Evolutionary conservation across 108 stramenopile species (phyloP).

Genomic region (Pseudonitzschia multistriata): DNA sequence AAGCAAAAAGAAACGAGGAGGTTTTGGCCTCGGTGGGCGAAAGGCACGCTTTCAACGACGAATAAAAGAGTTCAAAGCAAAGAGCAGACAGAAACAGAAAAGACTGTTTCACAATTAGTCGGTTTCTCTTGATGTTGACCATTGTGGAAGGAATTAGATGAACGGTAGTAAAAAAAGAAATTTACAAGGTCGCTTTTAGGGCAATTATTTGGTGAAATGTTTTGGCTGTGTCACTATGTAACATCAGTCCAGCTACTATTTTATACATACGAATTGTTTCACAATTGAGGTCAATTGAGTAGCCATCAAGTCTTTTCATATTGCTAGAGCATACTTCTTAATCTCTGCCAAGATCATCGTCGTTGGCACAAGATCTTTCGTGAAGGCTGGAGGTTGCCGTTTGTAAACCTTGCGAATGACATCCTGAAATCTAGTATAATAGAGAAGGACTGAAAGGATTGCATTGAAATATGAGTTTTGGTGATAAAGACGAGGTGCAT

Average conservation of each 20-base stretch:
- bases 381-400: constrained; percentile 82
- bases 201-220: too few relatives aligned
- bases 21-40: constrained; percentile 70
- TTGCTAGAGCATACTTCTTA: constrained; percentile 88
- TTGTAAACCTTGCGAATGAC: constrained; percentile 88
- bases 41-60: constrained; percentile 57
- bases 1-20: constrained; percentile 31
- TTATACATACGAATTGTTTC: background rate
- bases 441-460: constrained; percentile 62
- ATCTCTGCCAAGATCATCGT: constrained; percentile 94
- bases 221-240: too few relatives aligned
- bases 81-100: background rate
- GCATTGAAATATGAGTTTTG: too few relatives aligned
- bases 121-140: too few relatives aligned
- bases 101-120: background rate
- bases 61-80: constrained; percentile 40
- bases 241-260: too few relatives aligned
- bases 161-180: too few relatives aligned
- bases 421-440: constrained; percentile 98
- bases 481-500: too few relatives aligned
- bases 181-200: too few relatives aligned
- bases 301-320: constrained; percentile 49
- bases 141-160: too few relatives aligned
- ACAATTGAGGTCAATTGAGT: background rate
- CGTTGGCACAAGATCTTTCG: constrained; percentile 93